Base-by-base conservation (phyloP, 2,329 filamentous ascomycete species). In the Pestalotiopsis sp. region DNA sequence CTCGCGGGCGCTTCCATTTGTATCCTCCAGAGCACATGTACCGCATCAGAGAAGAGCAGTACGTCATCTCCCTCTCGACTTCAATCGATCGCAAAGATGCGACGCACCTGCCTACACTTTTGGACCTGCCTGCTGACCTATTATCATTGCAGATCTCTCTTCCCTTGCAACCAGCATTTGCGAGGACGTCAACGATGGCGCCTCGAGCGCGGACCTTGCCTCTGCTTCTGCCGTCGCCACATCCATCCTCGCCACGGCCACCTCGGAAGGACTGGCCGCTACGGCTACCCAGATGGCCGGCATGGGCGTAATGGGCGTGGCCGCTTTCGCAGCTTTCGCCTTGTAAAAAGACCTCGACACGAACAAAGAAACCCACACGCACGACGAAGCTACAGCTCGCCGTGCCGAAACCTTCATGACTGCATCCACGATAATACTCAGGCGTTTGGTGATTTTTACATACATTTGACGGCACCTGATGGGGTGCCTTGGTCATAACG, bases 181-280 rank as follows among this genome's bases (percentile, higher is more conserved):
- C 70, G 62, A 52, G 62, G 72, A 69, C 23, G 75, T 73, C 12
- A 58, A 64, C 4, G 62, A 70, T 14, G 74, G 76, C 67, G 73
- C 76, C 12, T 69, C 72, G 52, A 62, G 73, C 2, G 70, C 75
- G 20, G 75, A 72, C n/a, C 70, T 77, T 23, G 75, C 76, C 9
- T 74, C 74, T n/a, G 77, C 77, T 17, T 78, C 78, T 4, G 72
- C 68, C 60, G 69, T 77, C 56, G 69, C 78, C 67, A 71, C 73
- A 11, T 75, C 76, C 1, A 76, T 72, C 52, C 65, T 78, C 20
- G 65, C 45, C 49, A 65, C 69, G 4, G 66, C 73, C 4, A 70
- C 70, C 2, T 61, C 75, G 4, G 9, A 72, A 70, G 38, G 69
- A 68, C 31, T 49, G 38, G 31, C 67, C 31, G 77, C 76, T 2